Percentiles rank a stretch among this genome's conserved stretches.
Evolutionary conservation across 169 alveolate species (phyloP).

Genomic region (Plasmodium knowlesi): DNA sequence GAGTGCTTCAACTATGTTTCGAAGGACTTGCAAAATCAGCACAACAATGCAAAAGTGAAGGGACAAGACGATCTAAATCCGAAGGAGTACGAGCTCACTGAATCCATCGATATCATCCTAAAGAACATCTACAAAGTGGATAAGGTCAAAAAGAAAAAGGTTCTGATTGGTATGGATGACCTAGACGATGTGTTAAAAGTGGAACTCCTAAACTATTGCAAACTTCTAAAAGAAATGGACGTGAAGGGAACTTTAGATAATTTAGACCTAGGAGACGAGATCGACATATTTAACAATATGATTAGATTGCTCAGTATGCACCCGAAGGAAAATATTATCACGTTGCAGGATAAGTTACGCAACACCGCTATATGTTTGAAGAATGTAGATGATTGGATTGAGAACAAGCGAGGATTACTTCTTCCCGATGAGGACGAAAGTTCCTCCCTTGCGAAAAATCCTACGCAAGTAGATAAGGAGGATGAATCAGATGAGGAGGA

Average conservation of each 20-base stretch:
- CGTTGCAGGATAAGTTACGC: constrained; percentile 11
- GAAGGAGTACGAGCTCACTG: constrained; percentile 18
- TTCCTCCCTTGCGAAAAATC: not conserved
- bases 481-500: not conserved
- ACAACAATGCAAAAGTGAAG: not conserved
- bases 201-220: constrained; percentile 26
- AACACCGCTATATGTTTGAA: constrained; percentile 30
- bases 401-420: constrained; percentile 36
- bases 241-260: not conserved
- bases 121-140: constrained; percentile 11
- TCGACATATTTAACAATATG: constrained; percentile 15
- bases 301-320: constrained; percentile 1
- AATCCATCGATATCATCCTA: constrained; percentile 2
- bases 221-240: constrained; percentile 25
- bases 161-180: not conserved
- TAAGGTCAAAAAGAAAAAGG: not conserved
- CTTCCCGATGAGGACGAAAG: not conserved
- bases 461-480: not conserved
- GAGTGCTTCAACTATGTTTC: constrained; percentile 35
- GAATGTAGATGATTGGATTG: constrained; percentile 17
- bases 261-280: constrained; percentile 6
- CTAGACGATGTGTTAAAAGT: not conserved
- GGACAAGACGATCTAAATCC: constrained; percentile 20
- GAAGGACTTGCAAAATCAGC: not conserved
- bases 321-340: not conserved